Percentiles rank a stretch among this genome's conserved stretches.
These are phyloP conservation scores for Globisporangium alternatum DNA, from an alignment of 352 stramenopile genomes.

Conservation along the genomic window DNA sequence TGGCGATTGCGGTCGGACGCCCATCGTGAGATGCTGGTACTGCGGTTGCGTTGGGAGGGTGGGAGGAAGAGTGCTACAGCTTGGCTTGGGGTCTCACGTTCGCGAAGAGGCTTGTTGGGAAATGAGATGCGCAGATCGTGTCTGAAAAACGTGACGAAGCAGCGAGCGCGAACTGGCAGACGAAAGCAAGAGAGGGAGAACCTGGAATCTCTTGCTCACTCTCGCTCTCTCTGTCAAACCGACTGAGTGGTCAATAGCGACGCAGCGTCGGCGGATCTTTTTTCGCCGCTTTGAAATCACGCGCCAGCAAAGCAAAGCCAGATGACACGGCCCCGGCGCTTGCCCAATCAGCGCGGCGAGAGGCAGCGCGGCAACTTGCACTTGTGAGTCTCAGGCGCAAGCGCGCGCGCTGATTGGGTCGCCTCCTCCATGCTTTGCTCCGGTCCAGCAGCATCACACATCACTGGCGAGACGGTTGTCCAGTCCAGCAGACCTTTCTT, in stretches of 20 bases:
- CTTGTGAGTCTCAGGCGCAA: conserved; percentile 7
- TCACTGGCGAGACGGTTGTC: neutral
- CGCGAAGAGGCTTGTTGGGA: conserved; percentile 1
- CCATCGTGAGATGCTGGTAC: conserved; percentile 26
- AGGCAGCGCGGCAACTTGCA: conserved; percentile 3
- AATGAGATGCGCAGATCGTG: conserved; percentile 10
- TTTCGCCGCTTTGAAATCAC: conserved; percentile 5
- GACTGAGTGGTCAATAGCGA: conserved; percentile 7
- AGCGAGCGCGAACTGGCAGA: neutral
- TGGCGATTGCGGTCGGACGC: conserved; percentile 36
- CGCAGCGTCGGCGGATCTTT: neutral
- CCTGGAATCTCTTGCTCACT: neutral
- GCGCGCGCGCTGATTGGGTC: conserved; percentile 5
- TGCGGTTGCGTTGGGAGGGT: neutral
- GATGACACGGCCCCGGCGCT: neutral
- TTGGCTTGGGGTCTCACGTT: neutral
- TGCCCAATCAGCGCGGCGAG: conserved; percentile 5
- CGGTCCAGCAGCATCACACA: neutral
- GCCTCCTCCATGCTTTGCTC: conserved; percentile 1
- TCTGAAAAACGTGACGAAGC: conserved; percentile 10
- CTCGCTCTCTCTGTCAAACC: conserved; percentile 7
- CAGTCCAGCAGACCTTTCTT: neutral
- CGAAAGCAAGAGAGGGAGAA: neutral
- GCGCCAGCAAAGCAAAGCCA: neutral
- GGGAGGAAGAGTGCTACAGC: conserved; percentile 4